These are phyloP conservation scores for Ramularia endophylla DNA, from an alignment of 2,329 filamentous ascomycete species.

Conservation along the genomic window DNA sequence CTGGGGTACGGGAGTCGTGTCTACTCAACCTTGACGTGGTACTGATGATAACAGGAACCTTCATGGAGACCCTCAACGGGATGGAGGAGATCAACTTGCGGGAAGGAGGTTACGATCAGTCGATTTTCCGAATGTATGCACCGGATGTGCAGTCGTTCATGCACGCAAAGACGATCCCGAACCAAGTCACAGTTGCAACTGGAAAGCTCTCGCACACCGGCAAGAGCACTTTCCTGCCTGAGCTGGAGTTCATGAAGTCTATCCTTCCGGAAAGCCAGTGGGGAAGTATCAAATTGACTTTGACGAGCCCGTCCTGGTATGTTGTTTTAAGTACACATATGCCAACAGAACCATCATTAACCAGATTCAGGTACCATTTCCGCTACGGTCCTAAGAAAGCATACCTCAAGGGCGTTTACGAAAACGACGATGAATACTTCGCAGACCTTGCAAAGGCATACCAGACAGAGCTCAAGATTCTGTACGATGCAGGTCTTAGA, in stretches of 20 bases:
- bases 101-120: slow-evolving; percentile 33
- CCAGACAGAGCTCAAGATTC: slow-evolving; percentile 41
- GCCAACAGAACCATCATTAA: no score
- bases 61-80: slow-evolving; percentile 32
- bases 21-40: not conserved
- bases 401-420: slow-evolving; percentile 42
- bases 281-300: slow-evolving; percentile 51
- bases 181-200: slow-evolving; percentile 51
- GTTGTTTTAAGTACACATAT: no score
- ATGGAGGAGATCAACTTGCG: slow-evolving; percentile 46
- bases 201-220: slow-evolving; percentile 54
- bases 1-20: slow-evolving; percentile 15
- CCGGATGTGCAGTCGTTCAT: slow-evolving; percentile 59
- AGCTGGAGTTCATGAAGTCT: slow-evolving; percentile 56
- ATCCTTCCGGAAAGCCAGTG: slow-evolving; percentile 55
- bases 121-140: slow-evolving; percentile 53
- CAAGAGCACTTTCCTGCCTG: slow-evolving; percentile 49
- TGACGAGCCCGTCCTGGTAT: slow-evolving; percentile 28
- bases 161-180: slow-evolving; percentile 52
- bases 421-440: slow-evolving; percentile 44
- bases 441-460: slow-evolving; percentile 43
- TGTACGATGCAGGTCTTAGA: slow-evolving; percentile 41
- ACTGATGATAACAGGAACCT: slow-evolving; percentile 12
- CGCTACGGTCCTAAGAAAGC: slow-evolving; percentile 51
- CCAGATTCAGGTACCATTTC: slow-evolving; percentile 67